Evolutionary conservation across 352 stramenopile genomes (phyloP).

Genomic region (Phytophthora cryptogea): DNA sequence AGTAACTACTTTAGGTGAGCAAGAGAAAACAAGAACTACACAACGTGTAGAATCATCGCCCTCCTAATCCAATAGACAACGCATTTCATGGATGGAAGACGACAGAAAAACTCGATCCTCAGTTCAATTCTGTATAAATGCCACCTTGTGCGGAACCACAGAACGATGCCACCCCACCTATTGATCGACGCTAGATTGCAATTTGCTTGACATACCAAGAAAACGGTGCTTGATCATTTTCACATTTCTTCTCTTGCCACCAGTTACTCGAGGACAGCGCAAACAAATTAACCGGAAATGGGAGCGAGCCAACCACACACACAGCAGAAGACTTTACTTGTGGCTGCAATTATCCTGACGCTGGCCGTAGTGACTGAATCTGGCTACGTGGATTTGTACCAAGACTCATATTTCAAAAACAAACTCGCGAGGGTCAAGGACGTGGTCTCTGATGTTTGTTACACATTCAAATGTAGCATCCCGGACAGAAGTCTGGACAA

Average conservation of each 20-base stretch:
- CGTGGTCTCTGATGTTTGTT: slow-evolving; percentile 12
- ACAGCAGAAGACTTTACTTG: not conserved
- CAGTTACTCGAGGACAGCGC: too few relatives aligned
- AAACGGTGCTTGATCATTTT: too few relatives aligned
- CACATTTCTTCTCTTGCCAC: too few relatives aligned
- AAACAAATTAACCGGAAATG: not conserved
- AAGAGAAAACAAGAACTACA: not conserved
- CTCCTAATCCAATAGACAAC: not conserved
- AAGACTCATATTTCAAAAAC: slow-evolving; percentile 11
- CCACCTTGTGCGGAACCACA: too few relatives aligned
- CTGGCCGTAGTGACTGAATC: slow-evolving; percentile 1
- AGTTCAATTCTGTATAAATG: too few relatives aligned
- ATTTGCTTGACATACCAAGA: too few relatives aligned
- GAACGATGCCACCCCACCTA: too few relatives aligned
- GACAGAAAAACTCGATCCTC: too few relatives aligned
- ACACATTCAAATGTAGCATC: slow-evolving; percentile 11
- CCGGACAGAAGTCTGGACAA: not conserved
- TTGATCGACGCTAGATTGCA: too few relatives aligned
- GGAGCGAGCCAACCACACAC: too few relatives aligned
- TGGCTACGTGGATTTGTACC: slow-evolving; percentile 14
- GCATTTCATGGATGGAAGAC: too few relatives aligned
- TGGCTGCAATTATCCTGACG: not conserved
- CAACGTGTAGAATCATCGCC: not conserved
- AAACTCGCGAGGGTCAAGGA: slow-evolving; percentile 6
- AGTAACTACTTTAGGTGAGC: slow-evolving; percentile 3